Conservation (phyloP, 176 grass and related monocot species). For the Hyparrhenia diplandra region DNA sequence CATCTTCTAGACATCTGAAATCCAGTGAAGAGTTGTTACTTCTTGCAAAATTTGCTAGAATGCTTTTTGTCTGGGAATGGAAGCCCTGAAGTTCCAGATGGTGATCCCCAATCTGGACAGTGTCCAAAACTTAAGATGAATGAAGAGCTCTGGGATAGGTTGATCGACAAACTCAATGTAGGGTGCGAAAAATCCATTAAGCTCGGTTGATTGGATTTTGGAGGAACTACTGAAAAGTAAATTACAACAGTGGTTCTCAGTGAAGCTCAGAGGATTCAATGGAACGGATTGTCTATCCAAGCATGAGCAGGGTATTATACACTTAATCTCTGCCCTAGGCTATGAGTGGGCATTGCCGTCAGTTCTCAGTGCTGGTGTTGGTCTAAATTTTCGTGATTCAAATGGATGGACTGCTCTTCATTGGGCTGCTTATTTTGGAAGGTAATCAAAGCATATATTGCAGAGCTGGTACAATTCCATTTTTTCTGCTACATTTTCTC, state of each 20-base stretch:
- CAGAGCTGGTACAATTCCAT: neutral
- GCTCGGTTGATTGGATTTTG: conserved; percentile 63
- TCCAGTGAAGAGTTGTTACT: conserved; percentile 65
- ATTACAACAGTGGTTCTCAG: conserved; percentile 66
- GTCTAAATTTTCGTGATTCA: conserved; percentile 88
- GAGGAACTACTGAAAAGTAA: conserved; percentile 83
- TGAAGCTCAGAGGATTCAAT: conserved; percentile 38
- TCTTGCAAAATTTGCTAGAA: conserved; percentile 64
- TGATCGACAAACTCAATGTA: conserved; percentile 50
- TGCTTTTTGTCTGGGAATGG: conserved; percentile 54
- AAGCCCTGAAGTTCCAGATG: conserved; percentile 28
- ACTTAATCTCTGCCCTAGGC: conserved; percentile 82
- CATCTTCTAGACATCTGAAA: conserved; percentile 28
- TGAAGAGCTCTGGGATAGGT: conserved; percentile 43
- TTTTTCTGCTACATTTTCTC: conserved; percentile 12
- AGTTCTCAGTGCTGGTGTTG: conserved; percentile 61
- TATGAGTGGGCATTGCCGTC: conserved; percentile 81
- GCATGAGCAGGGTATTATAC: conserved; percentile 87
- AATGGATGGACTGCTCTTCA: conserved; percentile 99
- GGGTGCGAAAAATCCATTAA: conserved; percentile 42
- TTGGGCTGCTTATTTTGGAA: conserved; percentile 95
- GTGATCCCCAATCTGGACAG: conserved; percentile 18
- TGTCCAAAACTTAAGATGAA: conserved; percentile 44
- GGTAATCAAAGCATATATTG: conserved; percentile 48
- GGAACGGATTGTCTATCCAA: conserved; percentile 58